Base-by-base conservation (phyloP, 306 rosid species). In the Abrus precatorius region DNA sequence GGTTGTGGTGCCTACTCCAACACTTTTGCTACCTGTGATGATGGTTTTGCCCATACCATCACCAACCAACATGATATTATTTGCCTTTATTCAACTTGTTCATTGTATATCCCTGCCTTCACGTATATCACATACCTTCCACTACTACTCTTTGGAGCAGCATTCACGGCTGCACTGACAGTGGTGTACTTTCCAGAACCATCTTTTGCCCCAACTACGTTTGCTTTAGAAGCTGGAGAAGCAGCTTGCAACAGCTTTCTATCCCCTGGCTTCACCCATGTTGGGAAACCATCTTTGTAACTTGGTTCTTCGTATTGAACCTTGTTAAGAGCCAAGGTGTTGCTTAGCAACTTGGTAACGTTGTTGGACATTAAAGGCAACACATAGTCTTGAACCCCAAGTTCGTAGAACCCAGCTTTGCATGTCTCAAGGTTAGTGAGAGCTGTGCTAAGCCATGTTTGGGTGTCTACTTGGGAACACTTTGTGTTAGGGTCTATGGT, bases 31-130 rank as follows among this genome's bases (percentile, higher is more conserved):
- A 20, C 97, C 95, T 0, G 95, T 92, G 43, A 92, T 77, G 6
- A 92, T 69, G 47, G 95, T 92, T 56, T 82, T 87, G 4, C 97
- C 97, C 2, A 87, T 90, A 8, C 97, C 95, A 77, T 92, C 97
- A 43, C 97, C 97, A 0, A 87, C 43, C 84, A 92, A 77, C 95
- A 90, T 92, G 5, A 92, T 77, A 60, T 90, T 90, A 1, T 85
- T 74, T n/a, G 54, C 55, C 3, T 78, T 86, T 60, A 92, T 89
- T 79, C 79, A 59, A 92, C 81, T 72, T 90, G 89, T 38, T 92
- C 97, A 48, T 84, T 86, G 74, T 90, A 92, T 0, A 84, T 72
- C 32, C 95, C 97, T 2, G 85, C 84, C 85, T 90, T 92, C 54
- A 92, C 93, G 12, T 92, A 29, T 49, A 92, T 90, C 49, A 90